A percentile compares a stretch with the other conserved stretches of the same genome.
These are phyloP conservation scores for Salix caprea DNA, from an alignment of 345 rosid genomes.

Conservation along the genomic window DNA sequence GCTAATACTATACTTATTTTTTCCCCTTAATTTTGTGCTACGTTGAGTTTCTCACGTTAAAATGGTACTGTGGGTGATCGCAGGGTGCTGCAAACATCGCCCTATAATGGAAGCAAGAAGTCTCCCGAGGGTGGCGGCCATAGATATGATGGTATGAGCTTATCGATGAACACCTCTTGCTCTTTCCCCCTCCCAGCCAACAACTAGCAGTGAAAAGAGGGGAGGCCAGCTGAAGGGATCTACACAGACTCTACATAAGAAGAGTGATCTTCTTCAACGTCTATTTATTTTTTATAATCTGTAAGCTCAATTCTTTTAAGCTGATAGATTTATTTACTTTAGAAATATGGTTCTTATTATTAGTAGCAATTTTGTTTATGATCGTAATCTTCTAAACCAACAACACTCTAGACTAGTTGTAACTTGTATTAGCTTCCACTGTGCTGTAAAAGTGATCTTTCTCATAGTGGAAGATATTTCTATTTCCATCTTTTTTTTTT, in stretches of 20 bases:
- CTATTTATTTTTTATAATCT: slow-evolving; percentile 2
- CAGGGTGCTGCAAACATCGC: slow-evolving; percentile 18
- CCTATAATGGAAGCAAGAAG: slow-evolving; percentile 15
- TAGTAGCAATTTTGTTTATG: not conserved
- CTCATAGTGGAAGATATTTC: not conserved
- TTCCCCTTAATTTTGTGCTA: too few species aligned
- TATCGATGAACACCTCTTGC: slow-evolving; percentile 23
- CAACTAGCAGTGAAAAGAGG: slow-evolving; percentile 5
- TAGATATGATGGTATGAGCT: slow-evolving; percentile 1
- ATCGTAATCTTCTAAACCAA: not conserved
- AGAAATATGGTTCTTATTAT: not conserved
- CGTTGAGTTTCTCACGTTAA: not conserved
- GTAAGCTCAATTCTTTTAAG: slow-evolving; percentile 22
- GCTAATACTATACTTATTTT: not conserved
- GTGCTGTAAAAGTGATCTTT: not conserved
- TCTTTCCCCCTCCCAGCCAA: slow-evolving; percentile 18
- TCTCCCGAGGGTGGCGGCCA: not conserved
- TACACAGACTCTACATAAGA: not conserved
- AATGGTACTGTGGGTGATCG: not conserved
- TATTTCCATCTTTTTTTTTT: not conserved
- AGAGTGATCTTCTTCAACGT: not conserved
- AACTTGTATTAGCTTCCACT: not conserved
- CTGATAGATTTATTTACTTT: not conserved
- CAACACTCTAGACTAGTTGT: not conserved
- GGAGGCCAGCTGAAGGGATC: not conserved